Evolutionary conservation across 148 eudicot genomes (phyloP), one percentile per base, ranked within the genome.

Genomic region (Chenopodium berlandieri): DNA sequence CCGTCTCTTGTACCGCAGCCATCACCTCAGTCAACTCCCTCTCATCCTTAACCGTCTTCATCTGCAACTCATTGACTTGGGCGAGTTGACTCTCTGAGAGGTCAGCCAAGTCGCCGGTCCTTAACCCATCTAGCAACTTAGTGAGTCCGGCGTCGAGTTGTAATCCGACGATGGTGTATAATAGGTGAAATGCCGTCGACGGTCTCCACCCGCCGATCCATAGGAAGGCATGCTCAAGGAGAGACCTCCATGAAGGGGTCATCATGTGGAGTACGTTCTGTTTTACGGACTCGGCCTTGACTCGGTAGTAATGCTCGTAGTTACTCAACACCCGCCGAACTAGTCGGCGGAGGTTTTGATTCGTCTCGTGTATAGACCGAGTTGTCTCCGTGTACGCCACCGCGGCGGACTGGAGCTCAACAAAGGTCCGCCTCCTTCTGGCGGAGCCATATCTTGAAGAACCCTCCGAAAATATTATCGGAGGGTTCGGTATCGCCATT

Each of bases 171-270:
- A 90, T 87, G 5, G 97, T 91, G 80, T 86, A 91, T 1, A 91
- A 80, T 7, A 93, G 76, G 75, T 91, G 94, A 64, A 93, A 84
- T 2, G 90, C 90, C 83, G 87, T 79, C 50, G 78, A 86, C 2
- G 97, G 94, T 4, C 98, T 67, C 94, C 97, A 94, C 31, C 97
- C 97, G 3, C 94, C 95, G 27, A 91, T 86, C 98, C 97, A 94
- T 0, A 90, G 87, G 80, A 90, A 90, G 0, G 97, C 90, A 14
- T 89, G 85, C 75, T 94, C 95, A 4, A 94, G 89, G 3, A 80
- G 75, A 47, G 88, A 86, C 66, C 85, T 81, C 98, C 98, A 94
- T 6, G 90, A 27, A 0, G 98, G 92, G 0, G 89, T 72, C n/a
- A 91, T 82, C 83, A 90, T 88, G 17, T 81, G n/a, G 3, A 91